Conservation (phyloP, 257 asterid species). For the Handroanthus guayacan region DNA sequence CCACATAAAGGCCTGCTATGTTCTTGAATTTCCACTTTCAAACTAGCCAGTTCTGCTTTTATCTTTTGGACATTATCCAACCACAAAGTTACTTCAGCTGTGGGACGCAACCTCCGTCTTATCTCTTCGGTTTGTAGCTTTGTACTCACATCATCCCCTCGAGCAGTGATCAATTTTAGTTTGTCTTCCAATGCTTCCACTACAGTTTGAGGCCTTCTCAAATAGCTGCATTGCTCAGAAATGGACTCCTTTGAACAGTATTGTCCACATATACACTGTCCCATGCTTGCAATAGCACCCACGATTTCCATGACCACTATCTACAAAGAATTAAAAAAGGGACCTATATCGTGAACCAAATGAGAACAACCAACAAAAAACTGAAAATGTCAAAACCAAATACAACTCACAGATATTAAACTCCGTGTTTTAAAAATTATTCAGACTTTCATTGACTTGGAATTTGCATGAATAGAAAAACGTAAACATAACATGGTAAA, state of each 20-base stretch:
- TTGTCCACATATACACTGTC: conserved; percentile 35
- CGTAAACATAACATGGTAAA: too few relatives aligned
- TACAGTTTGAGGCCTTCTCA: conserved; percentile 24
- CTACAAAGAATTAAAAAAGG: neutral
- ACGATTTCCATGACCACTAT: conserved; percentile 34
- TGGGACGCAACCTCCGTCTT: conserved; percentile 34
- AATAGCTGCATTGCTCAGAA: conserved; percentile 32
- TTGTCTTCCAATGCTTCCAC: conserved; percentile 30
- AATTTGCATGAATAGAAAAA: too few relatives aligned
- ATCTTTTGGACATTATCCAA: conserved; percentile 38
- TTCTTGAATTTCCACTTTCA: conserved; percentile 24
- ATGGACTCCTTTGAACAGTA: conserved; percentile 20
- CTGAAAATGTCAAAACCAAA: too few relatives aligned
- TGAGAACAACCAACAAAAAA: too few relatives aligned
- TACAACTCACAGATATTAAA: too few relatives aligned
- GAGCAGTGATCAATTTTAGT: conserved; percentile 35
- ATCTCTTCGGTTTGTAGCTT: conserved; percentile 16
- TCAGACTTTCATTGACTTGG: too few relatives aligned
- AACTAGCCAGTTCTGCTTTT: neutral
- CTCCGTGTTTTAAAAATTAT: too few relatives aligned
- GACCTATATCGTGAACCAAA: too few relatives aligned
- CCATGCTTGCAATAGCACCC: conserved; percentile 32
- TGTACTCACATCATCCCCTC: conserved; percentile 33
- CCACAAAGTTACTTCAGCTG: conserved; percentile 43
- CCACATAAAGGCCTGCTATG: conserved; percentile 29